A percentile compares a stretch with the other conserved stretches of the same genome.
Conservation (phyloP, 2,329 filamentous ascomycete species). For the Beauveria sp. region DNA sequence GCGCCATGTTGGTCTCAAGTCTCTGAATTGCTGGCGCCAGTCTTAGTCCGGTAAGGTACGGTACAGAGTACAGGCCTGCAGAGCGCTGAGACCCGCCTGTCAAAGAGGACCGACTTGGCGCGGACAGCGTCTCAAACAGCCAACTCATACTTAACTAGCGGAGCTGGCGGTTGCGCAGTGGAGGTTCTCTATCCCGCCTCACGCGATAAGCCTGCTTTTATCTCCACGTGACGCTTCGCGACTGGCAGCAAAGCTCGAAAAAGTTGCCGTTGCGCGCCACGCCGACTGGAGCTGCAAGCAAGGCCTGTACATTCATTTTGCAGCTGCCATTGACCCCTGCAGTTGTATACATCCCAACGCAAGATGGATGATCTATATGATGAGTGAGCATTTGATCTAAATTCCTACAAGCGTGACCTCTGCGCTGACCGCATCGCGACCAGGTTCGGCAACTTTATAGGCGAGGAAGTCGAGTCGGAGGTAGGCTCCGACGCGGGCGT, state of each 20-base stretch:
- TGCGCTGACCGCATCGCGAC: slow-evolving; percentile 5
- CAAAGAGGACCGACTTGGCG: not conserved
- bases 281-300: not conserved
- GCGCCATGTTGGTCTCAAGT: not conserved
- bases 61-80: not conserved
- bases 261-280: slow-evolving; percentile 12
- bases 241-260: slow-evolving; percentile 13
- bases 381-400: slow-evolving; percentile 51
- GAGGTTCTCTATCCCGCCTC: not conserved
- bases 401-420: not conserved
- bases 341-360: slow-evolving; percentile 12
- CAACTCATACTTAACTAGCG: not conserved
- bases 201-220: slow-evolving; percentile 1
- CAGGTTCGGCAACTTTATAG: slow-evolving; percentile 97
- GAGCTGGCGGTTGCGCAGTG: not conserved
- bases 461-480: slow-evolving; percentile 79
- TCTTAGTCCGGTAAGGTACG: not conserved
- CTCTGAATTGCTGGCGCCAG: not conserved
- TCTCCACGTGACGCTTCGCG: slow-evolving; percentile 7
- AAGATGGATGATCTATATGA: slow-evolving; percentile 94
- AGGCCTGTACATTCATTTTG: slow-evolving; percentile 11
- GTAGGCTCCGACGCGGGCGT: slow-evolving; percentile 73
- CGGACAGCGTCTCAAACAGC: not conserved
- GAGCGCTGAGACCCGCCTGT: not conserved
- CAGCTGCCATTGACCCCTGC: slow-evolving; percentile 17